Conservation (phyloP, 176 grass and related monocot species). For the Carex myosuroides region DNA sequence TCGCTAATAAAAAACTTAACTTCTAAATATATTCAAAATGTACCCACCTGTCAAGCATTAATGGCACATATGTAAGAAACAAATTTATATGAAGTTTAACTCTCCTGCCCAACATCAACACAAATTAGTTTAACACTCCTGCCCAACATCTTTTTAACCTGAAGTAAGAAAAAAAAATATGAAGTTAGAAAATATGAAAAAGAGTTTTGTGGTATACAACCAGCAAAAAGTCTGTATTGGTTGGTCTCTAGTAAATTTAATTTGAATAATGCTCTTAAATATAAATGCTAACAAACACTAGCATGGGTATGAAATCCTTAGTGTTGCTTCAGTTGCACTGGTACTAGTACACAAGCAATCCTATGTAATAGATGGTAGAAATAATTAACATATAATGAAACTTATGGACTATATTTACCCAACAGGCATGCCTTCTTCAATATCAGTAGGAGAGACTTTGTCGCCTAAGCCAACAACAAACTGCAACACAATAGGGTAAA, state of each 20-base stretch:
- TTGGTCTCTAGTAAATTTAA: not conserved
- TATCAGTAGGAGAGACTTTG: constrained; percentile 92
- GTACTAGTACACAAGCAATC: not conserved
- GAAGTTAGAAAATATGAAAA: too few species aligned
- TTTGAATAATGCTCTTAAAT: not conserved
- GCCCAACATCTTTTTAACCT: too few species aligned
- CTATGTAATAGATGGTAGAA: not conserved
- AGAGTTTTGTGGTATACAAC: not conserved
- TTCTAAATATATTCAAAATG: too few species aligned
- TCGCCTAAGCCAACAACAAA: constrained; percentile 92
- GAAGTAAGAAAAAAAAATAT: too few species aligned
- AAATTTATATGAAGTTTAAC: too few species aligned
- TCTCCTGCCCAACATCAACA: too few species aligned
- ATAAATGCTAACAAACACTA: not conserved
- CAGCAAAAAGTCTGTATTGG: not conserved
- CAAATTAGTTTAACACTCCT: too few species aligned
- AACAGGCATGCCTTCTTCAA: constrained; percentile 92
- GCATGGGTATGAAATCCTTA: not conserved
- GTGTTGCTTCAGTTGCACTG: not conserved
- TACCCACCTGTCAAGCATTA: too few species aligned
- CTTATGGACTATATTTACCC: constrained; percentile 36
- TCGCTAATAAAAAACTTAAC: too few species aligned
- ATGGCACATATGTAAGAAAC: too few species aligned
- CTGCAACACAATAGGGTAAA: constrained; percentile 34
- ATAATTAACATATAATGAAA: not conserved